Percentiles rank a stretch among this genome's conserved stretches.
Conservation (phyloP, 345 rosid species). For the Draba incana region DNA sequence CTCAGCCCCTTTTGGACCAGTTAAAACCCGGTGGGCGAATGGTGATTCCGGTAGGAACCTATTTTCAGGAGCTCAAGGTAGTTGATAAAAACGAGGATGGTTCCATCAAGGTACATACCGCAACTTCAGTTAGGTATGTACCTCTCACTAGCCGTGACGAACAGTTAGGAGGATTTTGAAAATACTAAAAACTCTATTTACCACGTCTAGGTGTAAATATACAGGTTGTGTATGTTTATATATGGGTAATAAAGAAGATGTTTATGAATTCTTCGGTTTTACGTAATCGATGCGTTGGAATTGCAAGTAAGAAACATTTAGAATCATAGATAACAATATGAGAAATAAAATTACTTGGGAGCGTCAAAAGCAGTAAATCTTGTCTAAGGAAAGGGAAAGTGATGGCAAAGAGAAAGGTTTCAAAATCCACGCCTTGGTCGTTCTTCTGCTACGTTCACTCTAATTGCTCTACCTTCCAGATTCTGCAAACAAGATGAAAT, state of each 20-base stretch:
- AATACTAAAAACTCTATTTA: neutral
- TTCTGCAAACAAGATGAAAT: slow-evolving; percentile 48
- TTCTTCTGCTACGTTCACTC: slow-evolving; percentile 85
- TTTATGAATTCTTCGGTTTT: neutral
- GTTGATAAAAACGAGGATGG: slow-evolving; percentile 83
- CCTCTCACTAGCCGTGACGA: slow-evolving; percentile 89
- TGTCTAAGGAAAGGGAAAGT: slow-evolving; percentile 1
- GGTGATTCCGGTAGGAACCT: slow-evolving; percentile 94
- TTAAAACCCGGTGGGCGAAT: slow-evolving; percentile 95
- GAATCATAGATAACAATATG: neutral
- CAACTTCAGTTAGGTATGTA: slow-evolving; percentile 87
- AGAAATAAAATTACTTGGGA: neutral
- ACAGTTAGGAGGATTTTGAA: slow-evolving; percentile 59
- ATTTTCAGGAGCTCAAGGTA: slow-evolving; percentile 81
- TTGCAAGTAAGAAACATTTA: neutral
- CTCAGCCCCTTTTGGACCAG: slow-evolving; percentile 84
- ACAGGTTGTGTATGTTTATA: slow-evolving; percentile 17
- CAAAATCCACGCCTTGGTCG: slow-evolving; percentile 74
- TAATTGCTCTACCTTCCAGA: slow-evolving; percentile 83
- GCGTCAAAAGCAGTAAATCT: neutral
- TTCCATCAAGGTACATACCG: slow-evolving; percentile 57
- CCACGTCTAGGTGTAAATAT: slow-evolving; percentile 36
- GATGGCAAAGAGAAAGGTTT: neutral
- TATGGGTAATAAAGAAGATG: slow-evolving; percentile 21
- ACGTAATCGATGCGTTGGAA: neutral